Base-by-base conservation (phyloP, 345 rosid genomes). In the Mercurialis annua region DNA sequence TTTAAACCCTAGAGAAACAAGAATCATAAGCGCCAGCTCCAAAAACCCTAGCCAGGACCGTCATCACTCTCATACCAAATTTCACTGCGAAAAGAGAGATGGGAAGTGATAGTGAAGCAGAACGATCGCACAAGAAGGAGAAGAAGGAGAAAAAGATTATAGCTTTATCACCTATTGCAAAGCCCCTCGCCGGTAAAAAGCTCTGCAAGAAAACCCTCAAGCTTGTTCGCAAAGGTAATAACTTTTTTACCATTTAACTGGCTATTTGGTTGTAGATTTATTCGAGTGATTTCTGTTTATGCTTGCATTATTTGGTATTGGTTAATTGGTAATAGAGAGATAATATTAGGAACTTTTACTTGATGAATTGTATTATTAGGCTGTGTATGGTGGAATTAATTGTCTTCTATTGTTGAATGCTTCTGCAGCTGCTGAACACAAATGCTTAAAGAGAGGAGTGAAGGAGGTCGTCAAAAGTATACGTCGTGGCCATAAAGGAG, bases 391-490 rank as follows among this genome's bases (percentile, higher is more conserved):
- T 57, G 56, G 15, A 44, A 10, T 62, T 17, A 49, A 36, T 53
- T 15, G 43, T 63, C 33, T 56, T 27, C 14, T 66, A n/a, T n/a
- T n/a, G n/a, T n/a, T n/a, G n/a, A n/a, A n/a, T n/a, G n/a, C n/a
- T n/a, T n/a, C n/a, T 53, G 40, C 77, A 94, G 98, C 96, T 72
- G 86, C 98, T 65, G 98, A 88, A 17, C 81, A 82, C 47, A 94
- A 89, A 73, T 91, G 99, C 77, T 78, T 94, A 89, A 94, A 89
- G 83, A 85, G 99, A 79, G 99, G 99, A 10, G 99, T 94, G 34
- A 94, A 94, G 73, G 99, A 94, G 82, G 99, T 94, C 5, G 97
- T 94, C 18, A 89, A 91, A 71, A 91, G 96, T 63, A 91, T 94
- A 20, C 76, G 97, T 42, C 90, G 98, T 3, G 92, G 95, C 27